A percentile compares a stretch with the other conserved stretches of the same genome.
phyloP scores from a whole-genome alignment of 257 asterid species.

The Eustoma russellianum region DNA sequence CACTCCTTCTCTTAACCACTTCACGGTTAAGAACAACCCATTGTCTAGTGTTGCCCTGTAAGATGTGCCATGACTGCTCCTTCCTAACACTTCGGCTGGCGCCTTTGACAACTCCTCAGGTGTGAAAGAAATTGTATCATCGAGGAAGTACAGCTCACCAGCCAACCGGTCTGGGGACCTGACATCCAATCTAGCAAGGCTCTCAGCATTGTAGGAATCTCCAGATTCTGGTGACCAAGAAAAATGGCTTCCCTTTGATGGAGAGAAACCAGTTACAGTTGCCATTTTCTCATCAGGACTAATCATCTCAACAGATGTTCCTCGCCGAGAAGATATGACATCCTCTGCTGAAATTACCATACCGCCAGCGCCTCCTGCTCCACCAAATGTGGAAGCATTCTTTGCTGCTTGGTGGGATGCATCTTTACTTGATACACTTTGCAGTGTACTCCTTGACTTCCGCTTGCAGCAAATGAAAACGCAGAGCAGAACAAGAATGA shows the following conservation, averaged over 20 bases:
- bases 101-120: conserved; percentile 90
- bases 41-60: conserved; percentile 74
- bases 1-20: conserved; percentile 98
- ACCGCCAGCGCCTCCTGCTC: conserved; percentile 40
- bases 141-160: conserved; percentile 89
- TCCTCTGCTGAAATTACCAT: conserved; percentile 66
- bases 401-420: conserved; percentile 34
- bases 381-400: conserved; percentile 33
- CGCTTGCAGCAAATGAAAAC: conserved; percentile 38
- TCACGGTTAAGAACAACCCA: conserved; percentile 83
- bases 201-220: conserved; percentile 58
- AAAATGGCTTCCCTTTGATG: conserved; percentile 71
- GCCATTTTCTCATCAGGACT: conserved; percentile 68
- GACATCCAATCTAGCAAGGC: conserved; percentile 63
- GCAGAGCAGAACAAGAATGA: conserved; percentile 44
- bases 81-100: conserved; percentile 93
- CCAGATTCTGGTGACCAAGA: conserved; percentile 97
- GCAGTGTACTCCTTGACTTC: conserved; percentile 33
- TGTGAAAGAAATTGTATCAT: conserved; percentile 74
- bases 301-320: conserved; percentile 56
- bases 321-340: conserved; percentile 47
- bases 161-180: conserved; percentile 80
- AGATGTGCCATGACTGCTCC: conserved; percentile 97
- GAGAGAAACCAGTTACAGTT: conserved; percentile 69
- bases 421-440: conserved; percentile 41